phyloP scores from a whole-genome alignment of 2,329 filamentous ascomycete genomes.

The Teratosphaeria destructans region DNA sequence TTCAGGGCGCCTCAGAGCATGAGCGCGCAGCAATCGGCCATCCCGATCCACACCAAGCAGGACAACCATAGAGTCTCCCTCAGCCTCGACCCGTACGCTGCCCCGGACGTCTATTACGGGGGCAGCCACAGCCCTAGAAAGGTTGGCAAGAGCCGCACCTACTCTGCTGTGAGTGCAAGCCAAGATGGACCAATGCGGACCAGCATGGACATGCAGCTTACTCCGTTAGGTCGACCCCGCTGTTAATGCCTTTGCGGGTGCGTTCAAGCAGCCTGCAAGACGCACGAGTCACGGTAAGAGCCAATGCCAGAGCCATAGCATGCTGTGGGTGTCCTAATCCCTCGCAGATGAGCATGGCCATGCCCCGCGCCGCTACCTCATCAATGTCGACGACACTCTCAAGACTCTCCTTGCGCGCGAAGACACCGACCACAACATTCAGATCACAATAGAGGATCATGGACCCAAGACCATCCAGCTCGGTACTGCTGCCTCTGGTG shows the following conservation, averaged over 20 bases:
- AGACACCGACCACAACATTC: conserved; percentile 87
- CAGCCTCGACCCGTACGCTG: conserved; percentile 46
- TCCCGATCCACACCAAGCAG: conserved; percentile 12
- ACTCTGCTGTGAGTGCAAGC: conserved; percentile 41
- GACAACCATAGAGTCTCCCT: conserved; percentile 9
- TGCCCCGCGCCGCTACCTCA: conserved; percentile 66
- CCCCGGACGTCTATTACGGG: conserved; percentile 51
- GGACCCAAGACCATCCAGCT: conserved; percentile 86
- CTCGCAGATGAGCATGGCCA: conserved; percentile 55
- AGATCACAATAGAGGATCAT: conserved; percentile 94
- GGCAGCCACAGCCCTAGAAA: conserved; percentile 39
- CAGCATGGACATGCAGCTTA: conserved; percentile 5
- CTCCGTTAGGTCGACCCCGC: conserved; percentile 14
- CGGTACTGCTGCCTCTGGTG: conserved; percentile 75
- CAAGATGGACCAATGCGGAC: not conserved
- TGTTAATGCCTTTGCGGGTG: conserved; percentile 8
- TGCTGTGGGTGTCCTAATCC: conserved; percentile 1
- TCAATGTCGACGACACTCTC: conserved; percentile 77
- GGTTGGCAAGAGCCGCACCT: conserved; percentile 40
- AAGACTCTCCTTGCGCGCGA: conserved; percentile 71
- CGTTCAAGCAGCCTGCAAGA: conserved; percentile 14
- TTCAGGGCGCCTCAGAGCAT: conserved; percentile 19
- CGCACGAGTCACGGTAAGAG: conserved; percentile 23
- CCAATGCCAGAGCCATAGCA: not conserved
- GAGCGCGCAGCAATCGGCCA: conserved; percentile 24